Evolutionary conservation across 371 early-diverging fungal species (phyloP), one percentile per base, ranked within the genome.

Genomic region (Saksenaea vasiformis): DNA sequence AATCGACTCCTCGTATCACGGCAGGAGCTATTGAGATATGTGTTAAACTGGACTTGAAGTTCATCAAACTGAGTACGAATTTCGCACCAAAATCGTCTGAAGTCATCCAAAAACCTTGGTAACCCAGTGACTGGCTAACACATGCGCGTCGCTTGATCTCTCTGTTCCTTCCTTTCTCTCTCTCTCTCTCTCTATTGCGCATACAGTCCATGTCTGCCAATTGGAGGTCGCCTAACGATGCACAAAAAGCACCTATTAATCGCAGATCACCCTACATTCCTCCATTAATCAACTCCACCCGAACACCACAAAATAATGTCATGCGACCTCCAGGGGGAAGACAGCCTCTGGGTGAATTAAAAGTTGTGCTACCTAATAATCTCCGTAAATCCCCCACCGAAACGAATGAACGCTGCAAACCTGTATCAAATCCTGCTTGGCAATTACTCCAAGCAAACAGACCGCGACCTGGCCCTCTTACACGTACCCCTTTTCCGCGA

Each of bases 331-430:
- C 51, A 47, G 24, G 51, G 22, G 51, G 22, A 43, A 44, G 43
- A 59, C 31, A 44, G 13, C 59, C 38, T 22, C 13, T 66, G 47
- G 66, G 61, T 15, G 61, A 66, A 44, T 56, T 61, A 13, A 28
- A 44, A 35, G 61, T 66, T 26, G 31, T 35, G 7, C 44, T 60
- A 56, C 61, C 60, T 27, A 56, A 56, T 22, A 58, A 58, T 35
- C 47, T 39, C 13, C n/a, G 59, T 13, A 47, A 37, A 34, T 31
- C 11, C 11, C 37, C 36, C 4, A 9, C 58, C 26, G 64, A 26
- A 27, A 35, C 28, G 5, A 36, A 9, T 9, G 31, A 56, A 24
- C 55, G 41, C 11, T 56, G 31, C 5, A 31, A 61, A 26, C 39
- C 27, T 27, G 34, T 38, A 15, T 58, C 26, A 39, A 37, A 58